Conservation (phyloP, 345 rosid species). For the Sapria himalayana region DNA sequence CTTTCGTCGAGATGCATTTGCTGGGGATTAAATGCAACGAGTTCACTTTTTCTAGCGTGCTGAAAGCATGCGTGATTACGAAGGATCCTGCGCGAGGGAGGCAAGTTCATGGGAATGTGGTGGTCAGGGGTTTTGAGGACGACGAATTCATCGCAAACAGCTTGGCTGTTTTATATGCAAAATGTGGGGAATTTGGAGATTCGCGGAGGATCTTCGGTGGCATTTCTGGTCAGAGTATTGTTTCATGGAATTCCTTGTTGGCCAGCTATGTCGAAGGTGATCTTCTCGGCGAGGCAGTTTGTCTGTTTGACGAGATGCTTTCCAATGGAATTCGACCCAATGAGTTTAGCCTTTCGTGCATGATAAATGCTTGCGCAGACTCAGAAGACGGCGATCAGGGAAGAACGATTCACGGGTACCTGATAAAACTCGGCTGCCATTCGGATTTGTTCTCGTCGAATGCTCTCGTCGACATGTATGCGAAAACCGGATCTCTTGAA, state of each 20-base stretch:
- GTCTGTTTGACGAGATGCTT: conserved; percentile 27
- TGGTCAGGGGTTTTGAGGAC: conserved; percentile 27
- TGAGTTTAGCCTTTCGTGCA: conserved; percentile 38
- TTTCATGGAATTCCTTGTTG: conserved; percentile 39
- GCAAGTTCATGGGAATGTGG: conserved; percentile 35
- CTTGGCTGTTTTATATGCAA: conserved; percentile 38
- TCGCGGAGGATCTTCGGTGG: conserved; percentile 28
- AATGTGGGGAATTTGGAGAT: conserved; percentile 25
- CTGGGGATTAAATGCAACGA: conserved; percentile 34
- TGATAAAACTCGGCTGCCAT: conserved; percentile 31
- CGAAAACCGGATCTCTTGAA: conserved; percentile 25
- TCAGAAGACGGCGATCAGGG: conserved; percentile 24
- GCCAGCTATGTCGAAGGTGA: conserved; percentile 34
- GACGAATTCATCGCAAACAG: conserved; percentile 42
- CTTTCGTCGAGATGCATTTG: conserved; percentile 21
- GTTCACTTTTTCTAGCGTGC: conserved; percentile 35
- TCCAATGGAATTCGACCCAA: conserved; percentile 28
- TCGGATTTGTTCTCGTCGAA: conserved; percentile 28
- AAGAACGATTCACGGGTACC: conserved; percentile 24
- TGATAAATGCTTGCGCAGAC: conserved; percentile 33
- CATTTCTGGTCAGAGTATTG: conserved; percentile 25
- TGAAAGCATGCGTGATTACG: conserved; percentile 29
- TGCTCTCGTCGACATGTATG: conserved; percentile 59
- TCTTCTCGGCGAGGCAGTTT: conserved; percentile 17
- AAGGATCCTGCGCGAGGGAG: conserved; percentile 26